Conservation (phyloP, 1,139 yeast genomes). For the Yamadazyma atmosphaerica region DNA sequence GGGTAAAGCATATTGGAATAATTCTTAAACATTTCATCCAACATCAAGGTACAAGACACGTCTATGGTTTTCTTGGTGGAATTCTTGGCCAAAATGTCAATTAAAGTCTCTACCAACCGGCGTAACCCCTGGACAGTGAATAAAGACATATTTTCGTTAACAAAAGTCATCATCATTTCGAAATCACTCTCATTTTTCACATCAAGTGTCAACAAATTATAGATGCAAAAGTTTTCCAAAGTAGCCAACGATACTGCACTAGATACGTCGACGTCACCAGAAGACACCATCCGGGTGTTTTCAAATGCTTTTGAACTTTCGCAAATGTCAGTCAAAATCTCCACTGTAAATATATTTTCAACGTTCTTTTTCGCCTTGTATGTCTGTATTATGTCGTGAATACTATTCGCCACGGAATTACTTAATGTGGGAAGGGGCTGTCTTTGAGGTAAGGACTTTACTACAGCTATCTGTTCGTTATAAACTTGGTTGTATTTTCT, state of each 20-base stretch:
- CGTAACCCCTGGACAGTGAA: slow-evolving; percentile 23
- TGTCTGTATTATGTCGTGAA: slow-evolving; percentile 6
- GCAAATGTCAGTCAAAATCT: slow-evolving; percentile 18
- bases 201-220: not conserved
- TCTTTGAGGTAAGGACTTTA: slow-evolving; percentile 11
- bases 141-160: slow-evolving; percentile 16
- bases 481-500: slow-evolving; percentile 32
- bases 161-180: slow-evolving; percentile 18
- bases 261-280: slow-evolving; percentile 17
- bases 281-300: slow-evolving; percentile 17
- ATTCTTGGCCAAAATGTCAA: not conserved
- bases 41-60: slow-evolving; percentile 4
- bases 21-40: slow-evolving; percentile 3
- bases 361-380: not conserved
- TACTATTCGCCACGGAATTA: slow-evolving; percentile 1
- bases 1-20: slow-evolving; percentile 16
- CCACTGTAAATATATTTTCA: slow-evolving; percentile 6
- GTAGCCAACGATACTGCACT: slow-evolving; percentile 16
- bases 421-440: slow-evolving; percentile 11
- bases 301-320: slow-evolving; percentile 19
- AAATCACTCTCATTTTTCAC: slow-evolving; percentile 7
- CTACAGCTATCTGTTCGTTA: slow-evolving; percentile 20
- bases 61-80: not conserved
- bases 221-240: slow-evolving; percentile 24
- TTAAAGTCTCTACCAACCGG: slow-evolving; percentile 11